phyloP scores from a whole-genome alignment of 2,329 filamentous ascomycete species.

The Bipolaris cookei region DNA sequence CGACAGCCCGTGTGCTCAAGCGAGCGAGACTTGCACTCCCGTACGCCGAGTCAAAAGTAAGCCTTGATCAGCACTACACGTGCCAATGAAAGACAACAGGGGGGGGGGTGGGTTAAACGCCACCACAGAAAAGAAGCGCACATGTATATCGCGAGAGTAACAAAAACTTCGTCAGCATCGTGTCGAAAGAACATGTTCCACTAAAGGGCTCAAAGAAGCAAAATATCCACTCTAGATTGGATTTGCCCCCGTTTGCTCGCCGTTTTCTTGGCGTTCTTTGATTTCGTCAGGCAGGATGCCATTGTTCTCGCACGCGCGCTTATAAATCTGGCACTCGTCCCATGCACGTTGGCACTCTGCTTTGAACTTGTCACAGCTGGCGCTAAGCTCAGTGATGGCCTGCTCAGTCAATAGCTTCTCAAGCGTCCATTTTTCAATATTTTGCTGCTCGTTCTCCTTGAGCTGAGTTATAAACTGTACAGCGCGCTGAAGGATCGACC shows the following conservation, averaged over 20 bases:
- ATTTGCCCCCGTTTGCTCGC: conserved; percentile 46
- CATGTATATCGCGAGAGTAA: conserved; percentile 12
- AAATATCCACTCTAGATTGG: conserved; percentile 16
- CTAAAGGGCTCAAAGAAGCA: background rate
- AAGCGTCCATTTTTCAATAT: conserved; percentile 91
- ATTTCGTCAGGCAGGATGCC: conserved; percentile 50
- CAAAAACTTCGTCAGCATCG: conserved; percentile 13
- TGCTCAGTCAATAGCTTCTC: conserved; percentile 91
- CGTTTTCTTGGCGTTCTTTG: conserved; percentile 50
- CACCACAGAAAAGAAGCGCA: conserved; percentile 9
- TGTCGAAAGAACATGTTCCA: conserved; percentile 5
- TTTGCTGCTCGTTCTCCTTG: conserved; percentile 91
- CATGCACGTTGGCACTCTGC: conserved; percentile 78
- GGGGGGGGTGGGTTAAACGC: background rate
- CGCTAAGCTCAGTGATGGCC: conserved; percentile 84
- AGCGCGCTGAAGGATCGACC: conserved; percentile 89
- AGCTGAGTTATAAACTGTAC: conserved; percentile 94
- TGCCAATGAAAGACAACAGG: conserved; percentile 8
- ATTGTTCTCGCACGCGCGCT: conserved; percentile 56
- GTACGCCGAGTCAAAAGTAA: conserved; percentile 26
- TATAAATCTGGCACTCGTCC: conserved; percentile 79
- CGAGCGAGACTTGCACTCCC: conserved; percentile 30
- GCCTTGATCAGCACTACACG: conserved; percentile 9
- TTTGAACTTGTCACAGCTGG: conserved; percentile 87
- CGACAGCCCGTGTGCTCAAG: conserved; percentile 21